Percentiles rank a stretch among this genome's conserved stretches.
Evolutionary conservation across 2,329 filamentous ascomycete genomes (phyloP).

Genomic region (Arthrobotrys conoides): DNA sequence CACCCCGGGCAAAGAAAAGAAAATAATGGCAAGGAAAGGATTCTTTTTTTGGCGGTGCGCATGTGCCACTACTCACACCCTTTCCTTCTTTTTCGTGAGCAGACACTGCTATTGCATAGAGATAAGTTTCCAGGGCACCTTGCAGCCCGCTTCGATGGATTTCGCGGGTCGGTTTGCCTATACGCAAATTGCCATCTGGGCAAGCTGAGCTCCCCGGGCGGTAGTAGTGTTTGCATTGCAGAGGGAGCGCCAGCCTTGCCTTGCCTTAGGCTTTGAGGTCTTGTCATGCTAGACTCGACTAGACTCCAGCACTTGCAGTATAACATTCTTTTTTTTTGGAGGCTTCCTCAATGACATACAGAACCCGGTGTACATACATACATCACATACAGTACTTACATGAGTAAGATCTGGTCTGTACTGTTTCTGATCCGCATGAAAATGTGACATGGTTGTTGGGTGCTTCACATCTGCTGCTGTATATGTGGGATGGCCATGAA

Average conservation of each 20-base stretch:
- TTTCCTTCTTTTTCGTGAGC: slow-evolving; percentile 1
- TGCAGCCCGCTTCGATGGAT: slow-evolving; percentile 19
- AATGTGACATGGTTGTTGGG: slow-evolving; percentile 22
- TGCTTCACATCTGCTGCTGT: background rate
- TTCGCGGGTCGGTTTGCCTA: slow-evolving; percentile 16
- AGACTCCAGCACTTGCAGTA: background rate
- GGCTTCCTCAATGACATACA: slow-evolving; percentile 4
- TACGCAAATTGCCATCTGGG: slow-evolving; percentile 34
- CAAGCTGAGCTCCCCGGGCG: slow-evolving; percentile 48
- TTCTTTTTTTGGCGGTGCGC: slow-evolving; percentile 55
- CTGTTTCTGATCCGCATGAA: slow-evolving; percentile 24
- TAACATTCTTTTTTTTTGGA: slow-evolving; percentile 3
- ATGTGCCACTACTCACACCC: slow-evolving; percentile 45
- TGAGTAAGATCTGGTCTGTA: slow-evolving; percentile 49
- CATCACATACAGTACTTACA: slow-evolving; percentile 2
- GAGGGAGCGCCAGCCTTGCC: slow-evolving; percentile 28
- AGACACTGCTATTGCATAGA: slow-evolving; percentile 7
- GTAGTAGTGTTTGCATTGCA: slow-evolving; percentile 16
- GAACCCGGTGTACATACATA: slow-evolving; percentile 2
- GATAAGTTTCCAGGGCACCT: slow-evolving; percentile 20
- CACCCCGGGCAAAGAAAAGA: slow-evolving; percentile 20
- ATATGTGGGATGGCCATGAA: background rate
- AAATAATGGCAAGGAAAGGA: slow-evolving; percentile 18
- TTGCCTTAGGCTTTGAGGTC: background rate
- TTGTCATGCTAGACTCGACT: slow-evolving; percentile 1